Conservation (phyloP, 1,284 basidiomycete genomes). For the Rhodotorula sp. region DNA sequence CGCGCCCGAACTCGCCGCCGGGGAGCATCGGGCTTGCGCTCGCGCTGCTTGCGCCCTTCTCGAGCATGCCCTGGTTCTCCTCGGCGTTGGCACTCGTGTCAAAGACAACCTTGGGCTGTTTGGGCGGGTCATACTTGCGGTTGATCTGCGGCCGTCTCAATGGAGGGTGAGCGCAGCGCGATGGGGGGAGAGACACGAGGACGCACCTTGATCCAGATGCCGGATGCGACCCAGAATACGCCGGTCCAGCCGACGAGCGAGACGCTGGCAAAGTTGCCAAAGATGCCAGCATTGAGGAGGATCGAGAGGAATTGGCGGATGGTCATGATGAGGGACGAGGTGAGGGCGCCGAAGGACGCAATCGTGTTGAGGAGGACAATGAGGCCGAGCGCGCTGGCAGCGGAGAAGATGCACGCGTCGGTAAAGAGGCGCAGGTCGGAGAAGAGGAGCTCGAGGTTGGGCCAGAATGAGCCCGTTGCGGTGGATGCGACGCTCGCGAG, state of each 20-base stretch:
- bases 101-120: slow-evolving; percentile 7
- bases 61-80: slow-evolving; percentile 10
- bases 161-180: too few species aligned
- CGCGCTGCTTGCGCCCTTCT: neutral
- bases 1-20: neutral
- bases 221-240: slow-evolving; percentile 40
- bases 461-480: slow-evolving; percentile 32
- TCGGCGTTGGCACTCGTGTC: neutral
- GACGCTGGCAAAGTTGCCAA: slow-evolving; percentile 43
- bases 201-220: slow-evolving; percentile 37
- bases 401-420: slow-evolving; percentile 42
- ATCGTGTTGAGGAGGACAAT: slow-evolving; percentile 46
- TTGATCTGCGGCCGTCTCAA: slow-evolving; percentile 15
- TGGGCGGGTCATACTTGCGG: slow-evolving; percentile 33
- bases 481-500: slow-evolving; percentile 22
- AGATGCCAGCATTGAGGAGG: slow-evolving; percentile 40
- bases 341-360: slow-evolving; percentile 39
- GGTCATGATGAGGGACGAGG: slow-evolving; percentile 39
- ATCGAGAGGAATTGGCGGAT: slow-evolving; percentile 46
- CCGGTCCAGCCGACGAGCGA: slow-evolving; percentile 37
- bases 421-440: slow-evolving; percentile 16
- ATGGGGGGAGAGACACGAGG: too few species aligned
- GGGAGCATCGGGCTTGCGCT: too few species aligned
- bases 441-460: slow-evolving; percentile 33
- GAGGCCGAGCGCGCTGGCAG: slow-evolving; percentile 41